Evolutionary conservation across 495 filamentous ascomycete genomes (phyloP).

Genomic region (Thozetella sp.): DNA sequence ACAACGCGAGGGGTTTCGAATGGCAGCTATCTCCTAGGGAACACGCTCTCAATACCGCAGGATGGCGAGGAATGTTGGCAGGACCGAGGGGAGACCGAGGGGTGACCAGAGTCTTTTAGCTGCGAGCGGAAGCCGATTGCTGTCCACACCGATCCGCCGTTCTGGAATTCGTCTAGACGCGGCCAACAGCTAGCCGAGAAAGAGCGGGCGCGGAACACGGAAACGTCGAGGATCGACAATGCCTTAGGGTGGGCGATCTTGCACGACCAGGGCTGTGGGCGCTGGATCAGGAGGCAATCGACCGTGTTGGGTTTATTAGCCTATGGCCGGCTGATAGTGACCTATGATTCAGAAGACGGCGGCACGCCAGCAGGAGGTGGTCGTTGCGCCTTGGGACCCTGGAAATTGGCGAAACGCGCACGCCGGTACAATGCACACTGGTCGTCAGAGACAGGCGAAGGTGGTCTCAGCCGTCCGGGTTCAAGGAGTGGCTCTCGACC

Average conservation of each 20-base stretch:
- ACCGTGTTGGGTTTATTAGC: conserved; percentile 21
- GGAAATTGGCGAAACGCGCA: neutral
- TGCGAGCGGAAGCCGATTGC: too few relatives aligned
- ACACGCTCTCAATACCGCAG: too few relatives aligned
- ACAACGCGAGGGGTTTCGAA: too few relatives aligned
- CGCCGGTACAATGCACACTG: neutral
- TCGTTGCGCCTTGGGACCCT: neutral
- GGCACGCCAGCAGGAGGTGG: conserved; percentile 2
- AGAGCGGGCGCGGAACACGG: neutral
- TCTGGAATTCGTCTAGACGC: conserved; percentile 2
- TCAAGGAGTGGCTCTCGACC: conserved; percentile 9
- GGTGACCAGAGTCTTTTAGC: too few relatives aligned
- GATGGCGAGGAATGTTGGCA: too few relatives aligned
- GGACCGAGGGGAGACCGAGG: too few relatives aligned
- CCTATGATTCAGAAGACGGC: conserved; percentile 3
- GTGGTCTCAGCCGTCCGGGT: conserved; percentile 1
- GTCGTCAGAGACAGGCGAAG: neutral
- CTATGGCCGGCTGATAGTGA: conserved; percentile 13
- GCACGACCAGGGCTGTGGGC: conserved; percentile 17
- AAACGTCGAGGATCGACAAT: conserved; percentile 16
- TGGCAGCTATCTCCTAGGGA: too few relatives aligned
- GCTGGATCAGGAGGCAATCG: conserved; percentile 15
- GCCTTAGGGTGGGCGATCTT: conserved; percentile 19
- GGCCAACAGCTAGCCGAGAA: conserved; percentile 10
- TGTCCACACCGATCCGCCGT: too few relatives aligned